phyloP scores from a whole-genome alignment of 495 filamentous ascomycete species.

The Penicillium steckii region DNA sequence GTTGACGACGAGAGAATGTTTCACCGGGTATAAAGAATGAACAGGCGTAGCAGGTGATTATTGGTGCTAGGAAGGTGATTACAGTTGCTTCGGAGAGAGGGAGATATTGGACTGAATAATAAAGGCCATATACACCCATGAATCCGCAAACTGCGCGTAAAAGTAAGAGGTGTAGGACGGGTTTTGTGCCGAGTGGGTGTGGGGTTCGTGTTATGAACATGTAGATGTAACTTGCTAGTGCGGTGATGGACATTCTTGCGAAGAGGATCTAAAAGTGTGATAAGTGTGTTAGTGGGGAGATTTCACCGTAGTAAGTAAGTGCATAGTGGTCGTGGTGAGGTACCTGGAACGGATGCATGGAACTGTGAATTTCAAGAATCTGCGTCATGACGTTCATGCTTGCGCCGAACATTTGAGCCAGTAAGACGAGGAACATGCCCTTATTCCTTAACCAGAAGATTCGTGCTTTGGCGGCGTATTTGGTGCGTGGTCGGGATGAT shows the following conservation, averaged over 20 bases:
- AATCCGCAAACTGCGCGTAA: constrained; percentile 74
- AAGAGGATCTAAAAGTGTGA: constrained; percentile 63
- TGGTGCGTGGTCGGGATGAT: constrained; percentile 17
- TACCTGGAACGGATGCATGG: constrained; percentile 82
- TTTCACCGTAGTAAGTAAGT: no score
- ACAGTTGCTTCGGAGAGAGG: constrained; percentile 90
- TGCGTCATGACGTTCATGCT: constrained; percentile 87
- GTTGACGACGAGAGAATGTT: constrained; percentile 75
- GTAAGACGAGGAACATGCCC: constrained; percentile 68
- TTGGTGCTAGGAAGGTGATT: constrained; percentile 84
- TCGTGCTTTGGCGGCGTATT: constrained; percentile 22
- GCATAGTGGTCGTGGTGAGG: no score
- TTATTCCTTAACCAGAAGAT: constrained; percentile 60
- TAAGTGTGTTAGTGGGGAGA: no score
- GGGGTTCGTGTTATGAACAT: constrained; percentile 71
- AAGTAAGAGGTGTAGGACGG: constrained; percentile 65
- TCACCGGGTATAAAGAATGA: constrained; percentile 69
- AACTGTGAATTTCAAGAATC: constrained; percentile 70
- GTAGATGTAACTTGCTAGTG: constrained; percentile 63
- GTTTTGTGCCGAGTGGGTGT: constrained; percentile 65
- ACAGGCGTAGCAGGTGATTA: constrained; percentile 80
- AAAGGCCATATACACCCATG: constrained; percentile 79
- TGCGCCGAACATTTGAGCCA: constrained; percentile 80
- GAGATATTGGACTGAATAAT: constrained; percentile 84
- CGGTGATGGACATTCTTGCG: constrained; percentile 77